These are phyloP conservation scores for fission yeast (Schizosaccharomyces pombe) DNA, from an alignment of 805 yeast genomes.

Conservation along the genomic window DNA sequence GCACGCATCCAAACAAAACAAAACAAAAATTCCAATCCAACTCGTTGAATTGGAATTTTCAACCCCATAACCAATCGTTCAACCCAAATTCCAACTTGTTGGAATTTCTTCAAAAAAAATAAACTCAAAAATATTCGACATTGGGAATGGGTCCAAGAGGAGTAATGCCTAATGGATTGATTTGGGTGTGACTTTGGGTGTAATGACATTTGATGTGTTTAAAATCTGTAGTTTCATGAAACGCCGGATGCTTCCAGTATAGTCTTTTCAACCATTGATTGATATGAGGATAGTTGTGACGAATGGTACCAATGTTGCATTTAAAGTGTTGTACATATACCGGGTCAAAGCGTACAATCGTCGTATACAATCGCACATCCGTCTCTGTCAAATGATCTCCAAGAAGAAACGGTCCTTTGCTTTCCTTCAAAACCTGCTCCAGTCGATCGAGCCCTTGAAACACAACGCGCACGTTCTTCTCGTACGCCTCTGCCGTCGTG, in stretches of 20 bases:
- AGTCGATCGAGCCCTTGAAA: conserved; percentile 48
- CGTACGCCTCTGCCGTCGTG: conserved; percentile 53
- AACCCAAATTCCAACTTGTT: too few species aligned
- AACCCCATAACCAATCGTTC: too few species aligned
- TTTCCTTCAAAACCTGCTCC: conserved; percentile 30
- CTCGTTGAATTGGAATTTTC: too few species aligned
- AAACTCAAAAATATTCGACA: conserved; percentile 21
- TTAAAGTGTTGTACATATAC: conserved; percentile 89
- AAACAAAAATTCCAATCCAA: neutral
- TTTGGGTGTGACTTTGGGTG: conserved; percentile 36
- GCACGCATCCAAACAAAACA: neutral
- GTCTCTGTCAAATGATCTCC: conserved; percentile 60
- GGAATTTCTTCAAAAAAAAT: too few species aligned
- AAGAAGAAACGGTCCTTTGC: conserved; percentile 21
- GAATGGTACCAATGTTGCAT: conserved; percentile 61
- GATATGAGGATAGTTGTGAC: conserved; percentile 52
- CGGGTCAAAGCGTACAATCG: conserved; percentile 75
- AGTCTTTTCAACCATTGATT: conserved; percentile 62
- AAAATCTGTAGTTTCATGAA: conserved; percentile 57
- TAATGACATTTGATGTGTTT: conserved; percentile 79
- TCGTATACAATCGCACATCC: conserved; percentile 65
- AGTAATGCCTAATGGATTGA: conserved; percentile 65
- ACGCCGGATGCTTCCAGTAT: conserved; percentile 56
- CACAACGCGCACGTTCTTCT: conserved; percentile 35
- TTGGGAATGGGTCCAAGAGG: conserved; percentile 69